A percentile compares a stretch with the other conserved stretches of the same genome.
These are phyloP conservation scores for Cetradonia linearis DNA, from an alignment of 495 filamentous ascomycete genomes.

Conservation along the genomic window DNA sequence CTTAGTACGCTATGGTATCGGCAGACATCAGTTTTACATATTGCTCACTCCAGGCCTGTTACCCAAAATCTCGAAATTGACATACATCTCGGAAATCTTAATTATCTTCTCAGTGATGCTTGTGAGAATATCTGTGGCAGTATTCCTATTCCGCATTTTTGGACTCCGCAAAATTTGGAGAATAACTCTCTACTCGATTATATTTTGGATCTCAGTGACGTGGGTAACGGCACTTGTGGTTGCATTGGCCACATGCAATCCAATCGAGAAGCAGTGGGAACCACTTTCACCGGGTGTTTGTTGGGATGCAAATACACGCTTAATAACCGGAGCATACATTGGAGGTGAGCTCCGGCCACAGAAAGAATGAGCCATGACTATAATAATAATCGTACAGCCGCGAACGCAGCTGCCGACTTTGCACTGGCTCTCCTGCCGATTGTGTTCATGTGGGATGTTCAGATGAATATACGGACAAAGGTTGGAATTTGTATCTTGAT, in stretches of 20 bases:
- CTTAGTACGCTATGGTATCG: background rate
- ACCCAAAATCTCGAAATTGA: constrained; percentile 24
- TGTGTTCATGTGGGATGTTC: constrained; percentile 15
- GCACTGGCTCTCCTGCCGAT: constrained; percentile 32
- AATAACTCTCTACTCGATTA: constrained; percentile 34
- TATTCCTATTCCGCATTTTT: constrained; percentile 38
- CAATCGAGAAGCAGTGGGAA: constrained; percentile 36
- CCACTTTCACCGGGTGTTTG: constrained; percentile 31
- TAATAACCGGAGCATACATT: constrained; percentile 34
- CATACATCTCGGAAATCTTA: constrained; percentile 36
- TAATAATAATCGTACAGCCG: constrained; percentile 13
- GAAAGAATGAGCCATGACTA: background rate
- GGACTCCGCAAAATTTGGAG: constrained; percentile 27
- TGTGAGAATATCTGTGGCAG: constrained; percentile 37
- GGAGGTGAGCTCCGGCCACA: constrained; percentile 18
- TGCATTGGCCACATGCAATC: constrained; percentile 37
- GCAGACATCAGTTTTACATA: background rate
- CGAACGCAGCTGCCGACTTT: constrained; percentile 35
- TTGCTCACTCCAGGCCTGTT: background rate
- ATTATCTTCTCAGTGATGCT: constrained; percentile 35
- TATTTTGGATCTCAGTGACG: constrained; percentile 31
- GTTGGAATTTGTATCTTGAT: constrained; percentile 16
- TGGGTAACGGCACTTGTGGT: constrained; percentile 34
- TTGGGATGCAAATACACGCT: constrained; percentile 31
- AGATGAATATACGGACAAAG: constrained; percentile 9